These are phyloP conservation scores for Cryptococcus wingfieldii DNA, from an alignment of 1,284 basidiomycete genomes.

Conservation along the genomic window DNA sequence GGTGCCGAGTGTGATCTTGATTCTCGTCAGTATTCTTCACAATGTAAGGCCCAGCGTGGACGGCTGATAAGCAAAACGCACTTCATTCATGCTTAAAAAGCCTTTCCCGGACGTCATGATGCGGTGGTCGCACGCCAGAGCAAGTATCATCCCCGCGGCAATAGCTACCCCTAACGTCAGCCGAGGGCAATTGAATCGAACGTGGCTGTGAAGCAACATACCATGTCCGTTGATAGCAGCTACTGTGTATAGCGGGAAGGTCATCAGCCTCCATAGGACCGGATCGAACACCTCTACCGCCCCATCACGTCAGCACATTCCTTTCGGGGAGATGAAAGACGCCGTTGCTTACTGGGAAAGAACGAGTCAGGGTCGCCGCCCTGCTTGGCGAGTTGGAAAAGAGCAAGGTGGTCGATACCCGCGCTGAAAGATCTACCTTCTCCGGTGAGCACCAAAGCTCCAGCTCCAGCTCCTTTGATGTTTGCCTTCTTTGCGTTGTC, in stretches of 20 bases:
- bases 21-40: not conserved
- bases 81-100: slow-evolving; percentile 92
- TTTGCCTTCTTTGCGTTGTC: too few relatives aligned
- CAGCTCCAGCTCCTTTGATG: too few relatives aligned
- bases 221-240: slow-evolving; percentile 85
- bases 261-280: slow-evolving; percentile 42
- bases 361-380: too few relatives aligned
- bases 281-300: slow-evolving; percentile 45
- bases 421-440: too few relatives aligned
- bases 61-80: slow-evolving; percentile 29
- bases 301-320: too few relatives aligned
- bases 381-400: too few relatives aligned
- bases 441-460: too few relatives aligned
- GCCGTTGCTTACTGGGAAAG: too few relatives aligned
- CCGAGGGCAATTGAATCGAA: not conserved
- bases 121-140: slow-evolving; percentile 81
- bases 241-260: slow-evolving; percentile 58
- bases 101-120: slow-evolving; percentile 81
- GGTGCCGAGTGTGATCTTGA: slow-evolving; percentile 74
- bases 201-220: slow-evolving; percentile 13
- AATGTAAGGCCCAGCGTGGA: not conserved
- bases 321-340: too few relatives aligned
- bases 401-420: too few relatives aligned
- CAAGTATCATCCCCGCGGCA: slow-evolving; percentile 76
- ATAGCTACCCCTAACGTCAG: slow-evolving; percentile 55